Base-by-base conservation (phyloP, 2,329 filamentous ascomycete species). In the Fusarium chaquense region DNA sequence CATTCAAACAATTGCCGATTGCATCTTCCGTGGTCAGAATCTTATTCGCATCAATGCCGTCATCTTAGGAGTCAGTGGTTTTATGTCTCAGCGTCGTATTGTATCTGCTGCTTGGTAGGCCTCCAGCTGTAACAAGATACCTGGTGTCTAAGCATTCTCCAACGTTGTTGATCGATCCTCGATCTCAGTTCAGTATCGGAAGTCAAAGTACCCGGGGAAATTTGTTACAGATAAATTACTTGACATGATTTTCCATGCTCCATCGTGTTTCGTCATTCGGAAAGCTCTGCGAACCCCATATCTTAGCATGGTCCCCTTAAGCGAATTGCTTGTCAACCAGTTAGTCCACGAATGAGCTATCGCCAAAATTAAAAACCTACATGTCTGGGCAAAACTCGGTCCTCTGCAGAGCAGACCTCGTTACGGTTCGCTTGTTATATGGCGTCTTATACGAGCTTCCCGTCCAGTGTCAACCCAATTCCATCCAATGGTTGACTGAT, bases 311-410 rank as follows among this genome's bases (percentile, higher is more conserved):
- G 36, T 20, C 58, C 54, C 66, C 41, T 66, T 38, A 28, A 40
- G 35, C 33, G 36, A 51, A 54, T 56, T 41, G 63, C 67, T 32
- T 46, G 45, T 35, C 50, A 40, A 10, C 15, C 22, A 47, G 20
- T 70, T 68, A 65, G 71, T 70, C 70, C 70, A 74, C 65, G 64
- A 74, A 70, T 70, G 59, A 64, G 45, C 11, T 35, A 22, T n/a
- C 26, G 18, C 41, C 47, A 50, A 65, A 65, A 36, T 45, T 49
- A 50, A 65, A 65, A 41, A 43, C 22, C 35, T 38, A 35, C 22
- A 30, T 20, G 40, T 57, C 41, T 64, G 55, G 41, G 35, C 58
- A 61, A 22, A 30, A 32, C 57, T 45, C 66, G 54, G 57, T 38
- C 45, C 45, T 56, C 41, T 43, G 26, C 26, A 28, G 11, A 26